Evolutionary conservation across 805 yeast species (phyloP).

Genomic region (Starmerella apis): DNA sequence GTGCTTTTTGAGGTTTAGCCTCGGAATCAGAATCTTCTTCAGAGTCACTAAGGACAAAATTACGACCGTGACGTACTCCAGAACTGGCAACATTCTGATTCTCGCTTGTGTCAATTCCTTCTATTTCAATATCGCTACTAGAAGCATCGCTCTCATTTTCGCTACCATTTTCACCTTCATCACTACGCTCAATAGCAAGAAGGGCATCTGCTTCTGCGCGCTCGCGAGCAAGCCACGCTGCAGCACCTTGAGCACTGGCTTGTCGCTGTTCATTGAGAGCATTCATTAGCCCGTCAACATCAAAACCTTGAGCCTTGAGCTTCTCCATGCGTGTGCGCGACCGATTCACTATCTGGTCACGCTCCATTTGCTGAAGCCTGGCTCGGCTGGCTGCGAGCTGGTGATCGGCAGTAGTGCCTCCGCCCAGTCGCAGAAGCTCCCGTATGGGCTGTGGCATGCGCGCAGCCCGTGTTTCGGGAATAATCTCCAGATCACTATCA

Average conservation of each 20-base stretch:
- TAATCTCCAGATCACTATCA: conserved; percentile 24
- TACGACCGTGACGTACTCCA: background rate
- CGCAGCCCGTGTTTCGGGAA: conserved; percentile 20
- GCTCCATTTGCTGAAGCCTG: conserved; percentile 13
- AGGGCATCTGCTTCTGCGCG: conserved; percentile 17
- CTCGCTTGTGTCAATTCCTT: background rate
- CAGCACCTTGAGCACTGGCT: conserved; percentile 13
- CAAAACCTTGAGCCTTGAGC: conserved; percentile 19
- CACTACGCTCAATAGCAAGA: conserved; percentile 9
- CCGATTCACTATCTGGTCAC: conserved; percentile 13
- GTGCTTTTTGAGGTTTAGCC: background rate
- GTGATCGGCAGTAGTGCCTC: conserved; percentile 11
- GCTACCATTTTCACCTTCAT: conserved; percentile 3
- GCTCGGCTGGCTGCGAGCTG: conserved; percentile 10
- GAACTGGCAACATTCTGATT: background rate
- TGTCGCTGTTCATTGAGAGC: conserved; percentile 8
- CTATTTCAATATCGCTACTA: conserved; percentile 6
- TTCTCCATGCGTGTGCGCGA: conserved; percentile 6
- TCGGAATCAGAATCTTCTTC: conserved; percentile 8
- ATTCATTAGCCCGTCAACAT: conserved; percentile 10
- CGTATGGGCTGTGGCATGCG: conserved; percentile 18
- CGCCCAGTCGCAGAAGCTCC: conserved; percentile 17
- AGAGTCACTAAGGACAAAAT: conserved; percentile 10
- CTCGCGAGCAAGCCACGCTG: conserved; percentile 20
- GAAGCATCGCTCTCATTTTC: background rate